These are phyloP conservation scores for Kodamaea sagamina DNA, from an alignment of 805 yeast species.

Conservation along the genomic window DNA sequence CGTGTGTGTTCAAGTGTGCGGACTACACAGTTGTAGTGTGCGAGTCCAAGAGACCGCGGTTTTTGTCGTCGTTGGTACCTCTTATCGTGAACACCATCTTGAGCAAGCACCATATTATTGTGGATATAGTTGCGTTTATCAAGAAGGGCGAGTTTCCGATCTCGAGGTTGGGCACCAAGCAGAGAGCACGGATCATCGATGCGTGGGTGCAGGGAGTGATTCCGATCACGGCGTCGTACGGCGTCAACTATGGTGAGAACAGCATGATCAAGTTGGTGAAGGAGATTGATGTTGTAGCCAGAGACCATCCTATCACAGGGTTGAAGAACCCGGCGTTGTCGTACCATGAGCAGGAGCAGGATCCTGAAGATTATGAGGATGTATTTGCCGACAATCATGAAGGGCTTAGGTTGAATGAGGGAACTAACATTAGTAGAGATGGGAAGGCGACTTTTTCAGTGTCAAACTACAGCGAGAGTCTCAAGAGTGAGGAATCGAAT, in stretches of 20 bases:
- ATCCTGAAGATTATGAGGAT: conserved; percentile 23
- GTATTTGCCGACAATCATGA: conserved; percentile 35
- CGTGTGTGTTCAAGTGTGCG: conserved; percentile 78
- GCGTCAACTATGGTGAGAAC: conserved; percentile 67
- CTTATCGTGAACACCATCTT: conserved; percentile 76
- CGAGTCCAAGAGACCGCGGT: conserved; percentile 54
- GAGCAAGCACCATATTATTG: conserved; percentile 75
- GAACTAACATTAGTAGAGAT: conserved; percentile 2
- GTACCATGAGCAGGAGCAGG: conserved; percentile 35
- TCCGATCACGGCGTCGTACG: conserved; percentile 43
- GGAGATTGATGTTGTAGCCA: conserved; percentile 49
- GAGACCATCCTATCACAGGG: conserved; percentile 42
- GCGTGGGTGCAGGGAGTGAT: conserved; percentile 51
- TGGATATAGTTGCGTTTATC: conserved; percentile 83
- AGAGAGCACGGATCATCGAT: conserved; percentile 67
- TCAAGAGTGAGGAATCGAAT: conserved; percentile 8
- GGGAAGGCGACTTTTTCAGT: conserved; percentile 18
- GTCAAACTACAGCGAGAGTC: conserved; percentile 15
- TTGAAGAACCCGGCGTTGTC: conserved; percentile 44
- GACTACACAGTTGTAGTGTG: conserved; percentile 76
- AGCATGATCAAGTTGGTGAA: conserved; percentile 59
- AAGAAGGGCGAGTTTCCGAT: conserved; percentile 62
- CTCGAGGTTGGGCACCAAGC: conserved; percentile 74
- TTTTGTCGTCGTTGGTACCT: conserved; percentile 76
- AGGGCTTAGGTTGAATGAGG: conserved; percentile 31